These are phyloP conservation scores for Pythium oligandrum DNA, from an alignment of 352 stramenopile species.

Conservation along the genomic window DNA sequence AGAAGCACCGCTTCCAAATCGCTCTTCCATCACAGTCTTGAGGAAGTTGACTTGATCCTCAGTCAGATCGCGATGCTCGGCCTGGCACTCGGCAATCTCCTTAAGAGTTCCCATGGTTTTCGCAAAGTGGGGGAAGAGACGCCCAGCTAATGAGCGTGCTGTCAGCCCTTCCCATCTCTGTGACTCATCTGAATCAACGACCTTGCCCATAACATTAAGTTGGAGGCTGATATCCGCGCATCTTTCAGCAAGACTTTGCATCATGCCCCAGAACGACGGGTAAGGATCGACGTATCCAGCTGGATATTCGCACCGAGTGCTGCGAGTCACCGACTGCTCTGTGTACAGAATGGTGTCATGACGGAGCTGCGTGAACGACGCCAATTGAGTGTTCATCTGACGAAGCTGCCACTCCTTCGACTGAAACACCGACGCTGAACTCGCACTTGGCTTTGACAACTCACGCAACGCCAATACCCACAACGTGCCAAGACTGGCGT, in stretches of 20 bases:
- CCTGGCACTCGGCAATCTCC: slow-evolving; percentile 10
- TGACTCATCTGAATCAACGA: too few relatives aligned
- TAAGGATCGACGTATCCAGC: slow-evolving; percentile 23
- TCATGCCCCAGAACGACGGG: slow-evolving; percentile 16
- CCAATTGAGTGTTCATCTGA: slow-evolving; percentile 24
- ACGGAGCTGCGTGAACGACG: slow-evolving; percentile 16
- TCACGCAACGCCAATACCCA: slow-evolving; percentile 21
- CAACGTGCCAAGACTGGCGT: slow-evolving; percentile 12
- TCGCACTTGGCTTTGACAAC: slow-evolving; percentile 9
- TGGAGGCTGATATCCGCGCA: slow-evolving; percentile 2
- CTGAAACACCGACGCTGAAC: slow-evolving; percentile 9
- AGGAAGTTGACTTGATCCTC: slow-evolving; percentile 18
- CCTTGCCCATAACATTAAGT: too few relatives aligned
- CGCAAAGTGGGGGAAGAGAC: slow-evolving; percentile 18
- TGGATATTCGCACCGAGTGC: slow-evolving; percentile 17
- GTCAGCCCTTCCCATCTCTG: too few relatives aligned
- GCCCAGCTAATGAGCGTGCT: too few relatives aligned
- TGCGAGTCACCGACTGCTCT: slow-evolving; percentile 17
- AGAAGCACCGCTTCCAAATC: slow-evolving; percentile 12
- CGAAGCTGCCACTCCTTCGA: slow-evolving; percentile 16
- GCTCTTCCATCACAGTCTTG: slow-evolving; percentile 21
- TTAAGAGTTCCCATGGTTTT: slow-evolving; percentile 8
- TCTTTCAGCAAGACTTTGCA: slow-evolving; percentile 16
- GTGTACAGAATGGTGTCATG: slow-evolving; percentile 26
- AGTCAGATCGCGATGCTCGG: slow-evolving; percentile 2